phyloP scores from a whole-genome alignment of 768 basidiomycete species.

The Lactifluus piperatus region DNA sequence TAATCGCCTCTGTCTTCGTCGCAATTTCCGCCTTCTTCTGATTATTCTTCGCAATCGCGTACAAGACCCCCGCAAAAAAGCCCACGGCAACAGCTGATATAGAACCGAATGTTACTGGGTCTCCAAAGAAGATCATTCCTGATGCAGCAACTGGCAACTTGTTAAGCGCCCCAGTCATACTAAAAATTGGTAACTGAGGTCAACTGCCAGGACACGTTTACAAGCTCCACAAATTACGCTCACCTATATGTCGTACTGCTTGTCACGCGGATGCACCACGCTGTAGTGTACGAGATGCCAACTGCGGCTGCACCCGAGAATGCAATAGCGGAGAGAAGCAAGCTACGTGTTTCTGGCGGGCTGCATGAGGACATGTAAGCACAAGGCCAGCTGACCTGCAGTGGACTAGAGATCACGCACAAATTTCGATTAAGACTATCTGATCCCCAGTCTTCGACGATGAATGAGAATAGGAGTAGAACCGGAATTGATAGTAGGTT shows the following conservation, averaged over 20 bases:
- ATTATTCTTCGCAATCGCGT: constrained; percentile 91
- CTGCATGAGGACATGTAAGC: constrained; percentile 32
- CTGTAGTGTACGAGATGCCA: constrained; percentile 95
- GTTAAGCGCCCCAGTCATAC: constrained; percentile 96
- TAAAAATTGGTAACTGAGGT: constrained; percentile 23
- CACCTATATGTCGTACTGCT: constrained; percentile 98
- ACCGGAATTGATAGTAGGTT: constrained; percentile 93
- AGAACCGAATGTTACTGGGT: constrained; percentile 78
- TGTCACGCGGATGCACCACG: constrained; percentile 95
- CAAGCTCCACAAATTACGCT: constrained; percentile 19
- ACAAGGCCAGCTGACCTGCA: not conserved
- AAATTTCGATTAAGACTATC: constrained; percentile 78
- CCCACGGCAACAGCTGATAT: constrained; percentile 83
- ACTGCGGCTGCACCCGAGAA: constrained; percentile 98
- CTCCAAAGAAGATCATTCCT: constrained; percentile 97
- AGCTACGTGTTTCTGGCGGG: constrained; percentile 68
- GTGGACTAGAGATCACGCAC: constrained; percentile 40
- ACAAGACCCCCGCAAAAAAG: constrained; percentile 86
- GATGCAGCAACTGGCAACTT: constrained; percentile 97
- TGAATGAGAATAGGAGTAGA: constrained; percentile 68
- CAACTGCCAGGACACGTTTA: not conserved
- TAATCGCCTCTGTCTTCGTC: constrained; percentile 40
- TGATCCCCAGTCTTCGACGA: constrained; percentile 83
- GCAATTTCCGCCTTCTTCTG: constrained; percentile 71
- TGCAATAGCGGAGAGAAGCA: constrained; percentile 79